These are phyloP conservation scores for Plantago major DNA, from an alignment of 257 asterid species.

Conservation along the genomic window DNA sequence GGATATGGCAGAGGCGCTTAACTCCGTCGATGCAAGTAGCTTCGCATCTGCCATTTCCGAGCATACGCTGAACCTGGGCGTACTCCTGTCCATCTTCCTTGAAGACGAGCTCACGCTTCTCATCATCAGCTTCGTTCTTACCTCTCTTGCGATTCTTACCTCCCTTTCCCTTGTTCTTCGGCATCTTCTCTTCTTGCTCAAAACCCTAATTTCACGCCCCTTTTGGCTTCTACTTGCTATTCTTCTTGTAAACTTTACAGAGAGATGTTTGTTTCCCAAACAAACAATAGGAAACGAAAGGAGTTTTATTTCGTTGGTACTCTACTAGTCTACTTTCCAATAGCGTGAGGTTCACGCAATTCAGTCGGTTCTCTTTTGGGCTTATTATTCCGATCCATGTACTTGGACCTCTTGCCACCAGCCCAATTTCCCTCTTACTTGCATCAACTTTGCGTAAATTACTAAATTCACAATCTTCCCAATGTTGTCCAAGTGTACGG, in stretches of 20 bases:
- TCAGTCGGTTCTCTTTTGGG: no score
- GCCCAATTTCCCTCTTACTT: background rate
- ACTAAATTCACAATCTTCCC: no score
- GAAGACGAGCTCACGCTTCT: conserved; percentile 90
- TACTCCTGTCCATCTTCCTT: conserved; percentile 96
- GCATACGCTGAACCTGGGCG: conserved; percentile 90
- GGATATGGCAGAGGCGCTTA: conserved; percentile 86
- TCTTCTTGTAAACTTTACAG: no score
- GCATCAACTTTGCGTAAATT: no score
- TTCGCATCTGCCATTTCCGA: conserved; percentile 90
- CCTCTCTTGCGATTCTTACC: conserved; percentile 97
- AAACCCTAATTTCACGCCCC: conserved; percentile 34
- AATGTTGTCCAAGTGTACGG: no score
- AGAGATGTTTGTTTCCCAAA: no score
- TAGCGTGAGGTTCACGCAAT: no score
- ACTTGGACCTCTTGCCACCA: background rate
- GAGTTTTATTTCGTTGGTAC: no score
- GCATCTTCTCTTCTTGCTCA: conserved; percentile 36
- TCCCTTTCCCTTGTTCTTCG: conserved; percentile 99
- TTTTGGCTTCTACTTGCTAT: no score
- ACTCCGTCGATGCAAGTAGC: conserved; percentile 83
- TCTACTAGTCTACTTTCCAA: no score
- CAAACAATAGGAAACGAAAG: no score
- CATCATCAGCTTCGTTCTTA: conserved; percentile 96
- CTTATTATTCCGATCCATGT: no score